Conservation (phyloP, 2,329 filamentous ascomycete species). For the Colletotrichum trifolii region DNA sequence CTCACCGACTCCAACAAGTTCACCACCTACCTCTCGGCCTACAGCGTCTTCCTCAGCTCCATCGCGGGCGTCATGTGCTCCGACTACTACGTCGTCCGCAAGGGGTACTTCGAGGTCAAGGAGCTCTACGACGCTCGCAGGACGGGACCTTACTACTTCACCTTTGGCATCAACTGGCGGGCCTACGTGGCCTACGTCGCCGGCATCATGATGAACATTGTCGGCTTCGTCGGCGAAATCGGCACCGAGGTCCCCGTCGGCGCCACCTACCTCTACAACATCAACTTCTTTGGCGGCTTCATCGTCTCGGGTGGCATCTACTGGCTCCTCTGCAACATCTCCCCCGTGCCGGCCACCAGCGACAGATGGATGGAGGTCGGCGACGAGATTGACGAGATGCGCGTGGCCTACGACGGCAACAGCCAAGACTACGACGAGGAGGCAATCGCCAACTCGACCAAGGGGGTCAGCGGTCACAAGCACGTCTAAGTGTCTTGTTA, state of each 20-base stretch:
- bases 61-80: slow-evolving; percentile 91
- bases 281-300: slow-evolving; percentile 92
- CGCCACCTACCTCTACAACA: slow-evolving; percentile 86
- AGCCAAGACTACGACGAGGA: slow-evolving; percentile 54
- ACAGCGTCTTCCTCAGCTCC: slow-evolving; percentile 92
- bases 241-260: slow-evolving; percentile 77
- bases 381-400: slow-evolving; percentile 67
- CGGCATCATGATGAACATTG: slow-evolving; percentile 89
- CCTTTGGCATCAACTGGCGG: slow-evolving; percentile 81
- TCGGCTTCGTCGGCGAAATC: slow-evolving; percentile 88
- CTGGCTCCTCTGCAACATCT: slow-evolving; percentile 75
- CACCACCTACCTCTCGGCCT: slow-evolving; percentile 90
- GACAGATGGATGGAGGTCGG: slow-evolving; percentile 82
- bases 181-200: slow-evolving; percentile 85
- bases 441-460: slow-evolving; percentile 8
- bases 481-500: not conserved
- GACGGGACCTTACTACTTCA: slow-evolving; percentile 78
- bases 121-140: slow-evolving; percentile 81
- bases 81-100: slow-evolving; percentile 89
- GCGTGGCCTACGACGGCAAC: slow-evolving; percentile 57
- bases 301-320: slow-evolving; percentile 75
- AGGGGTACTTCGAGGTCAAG: slow-evolving; percentile 81
- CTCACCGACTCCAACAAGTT: slow-evolving; percentile 82
- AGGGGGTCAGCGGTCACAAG: slow-evolving; percentile 16
- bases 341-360: slow-evolving; percentile 79